Conservation (phyloP, 2,329 filamentous ascomycete genomes). For the Epichloe elymi region DNA sequence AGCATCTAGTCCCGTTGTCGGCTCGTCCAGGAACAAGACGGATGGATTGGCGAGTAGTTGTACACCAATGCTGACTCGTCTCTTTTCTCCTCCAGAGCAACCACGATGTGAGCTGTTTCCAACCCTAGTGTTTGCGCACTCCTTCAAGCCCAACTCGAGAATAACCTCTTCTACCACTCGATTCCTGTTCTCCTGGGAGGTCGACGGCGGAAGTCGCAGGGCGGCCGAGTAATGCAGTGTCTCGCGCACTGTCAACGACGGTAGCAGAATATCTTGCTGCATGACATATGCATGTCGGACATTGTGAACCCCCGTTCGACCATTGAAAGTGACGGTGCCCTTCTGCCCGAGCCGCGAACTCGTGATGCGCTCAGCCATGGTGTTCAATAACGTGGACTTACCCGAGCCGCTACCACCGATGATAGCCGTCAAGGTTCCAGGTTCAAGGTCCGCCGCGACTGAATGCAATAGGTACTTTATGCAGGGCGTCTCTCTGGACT, state of each 20-base stretch:
- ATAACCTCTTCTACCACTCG: constrained; percentile 65
- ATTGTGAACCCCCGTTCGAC: constrained; percentile 34
- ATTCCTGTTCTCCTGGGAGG: constrained; percentile 42
- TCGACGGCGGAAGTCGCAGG: constrained; percentile 51
- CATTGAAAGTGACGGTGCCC: constrained; percentile 51
- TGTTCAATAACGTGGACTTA: constrained; percentile 60
- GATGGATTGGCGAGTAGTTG: constrained; percentile 70
- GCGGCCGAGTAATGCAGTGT: constrained; percentile 63
- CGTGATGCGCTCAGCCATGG: constrained; percentile 56
- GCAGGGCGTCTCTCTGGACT: constrained; percentile 22
- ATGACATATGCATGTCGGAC: constrained; percentile 58
- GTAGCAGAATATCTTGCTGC: constrained; percentile 62
- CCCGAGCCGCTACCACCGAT: constrained; percentile 63
- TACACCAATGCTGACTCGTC: constrained; percentile 63
- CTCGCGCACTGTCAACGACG: constrained; percentile 62
- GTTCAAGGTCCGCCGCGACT: constrained; percentile 49
- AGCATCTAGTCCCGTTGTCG: constrained; percentile 65
- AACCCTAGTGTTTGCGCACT: constrained; percentile 63
- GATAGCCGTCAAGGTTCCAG: constrained; percentile 60
- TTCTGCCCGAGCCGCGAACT: constrained; percentile 36
- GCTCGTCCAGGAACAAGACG: constrained; percentile 65
- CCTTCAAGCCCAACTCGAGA: constrained; percentile 59
- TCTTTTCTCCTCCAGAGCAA: constrained; percentile 68
- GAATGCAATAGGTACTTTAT: constrained; percentile 46
- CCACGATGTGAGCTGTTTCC: constrained; percentile 59